Conservation (phyloP, 495 filamentous ascomycete genomes). For the Letharia lupina region DNA sequence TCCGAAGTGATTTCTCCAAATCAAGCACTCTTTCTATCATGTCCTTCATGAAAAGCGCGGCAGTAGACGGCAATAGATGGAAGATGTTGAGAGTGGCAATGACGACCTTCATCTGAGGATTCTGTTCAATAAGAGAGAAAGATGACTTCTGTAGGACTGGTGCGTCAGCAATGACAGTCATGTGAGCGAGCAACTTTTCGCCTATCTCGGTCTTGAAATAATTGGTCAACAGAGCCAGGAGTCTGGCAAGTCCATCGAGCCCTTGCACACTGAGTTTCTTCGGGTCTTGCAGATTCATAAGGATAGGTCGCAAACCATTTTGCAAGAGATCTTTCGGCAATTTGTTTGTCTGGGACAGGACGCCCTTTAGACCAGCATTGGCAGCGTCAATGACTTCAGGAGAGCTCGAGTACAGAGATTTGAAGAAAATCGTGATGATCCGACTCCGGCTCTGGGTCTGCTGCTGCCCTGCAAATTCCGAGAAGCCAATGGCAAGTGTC, state of each 20-base stretch:
- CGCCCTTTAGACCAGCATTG: slow-evolving; percentile 74
- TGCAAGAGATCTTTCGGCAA: slow-evolving; percentile 93
- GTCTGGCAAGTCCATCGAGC: slow-evolving; percentile 79
- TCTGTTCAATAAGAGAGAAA: slow-evolving; percentile 88
- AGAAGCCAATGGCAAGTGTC: slow-evolving; percentile 84
- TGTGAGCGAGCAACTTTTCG: slow-evolving; percentile 77
- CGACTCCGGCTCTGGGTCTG: slow-evolving; percentile 68
- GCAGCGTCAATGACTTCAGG: slow-evolving; percentile 89
- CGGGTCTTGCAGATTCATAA: slow-evolving; percentile 92
- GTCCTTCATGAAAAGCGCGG: slow-evolving; percentile 80
- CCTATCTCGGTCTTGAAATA: slow-evolving; percentile 99
- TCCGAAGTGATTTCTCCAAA: slow-evolving; percentile 73
- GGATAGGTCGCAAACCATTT: slow-evolving; percentile 83
- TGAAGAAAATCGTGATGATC: slow-evolving; percentile 95
- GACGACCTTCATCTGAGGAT: slow-evolving; percentile 82
- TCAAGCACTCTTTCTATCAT: slow-evolving; percentile 83
- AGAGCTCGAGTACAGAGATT: slow-evolving; percentile 85
- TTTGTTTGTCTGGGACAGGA: slow-evolving; percentile 81
- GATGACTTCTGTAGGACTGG: slow-evolving; percentile 76
- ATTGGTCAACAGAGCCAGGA: slow-evolving; percentile 84
- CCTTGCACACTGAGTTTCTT: slow-evolving; percentile 82
- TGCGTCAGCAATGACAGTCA: slow-evolving; percentile 82
- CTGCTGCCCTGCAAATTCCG: slow-evolving; percentile 66
- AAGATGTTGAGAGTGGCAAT: slow-evolving; percentile 93
- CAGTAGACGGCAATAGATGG: slow-evolving; percentile 81